Evolutionary conservation across 352 stramenopile genomes (phyloP).

Genomic region (Ochromonadaceae sp.): DNA sequence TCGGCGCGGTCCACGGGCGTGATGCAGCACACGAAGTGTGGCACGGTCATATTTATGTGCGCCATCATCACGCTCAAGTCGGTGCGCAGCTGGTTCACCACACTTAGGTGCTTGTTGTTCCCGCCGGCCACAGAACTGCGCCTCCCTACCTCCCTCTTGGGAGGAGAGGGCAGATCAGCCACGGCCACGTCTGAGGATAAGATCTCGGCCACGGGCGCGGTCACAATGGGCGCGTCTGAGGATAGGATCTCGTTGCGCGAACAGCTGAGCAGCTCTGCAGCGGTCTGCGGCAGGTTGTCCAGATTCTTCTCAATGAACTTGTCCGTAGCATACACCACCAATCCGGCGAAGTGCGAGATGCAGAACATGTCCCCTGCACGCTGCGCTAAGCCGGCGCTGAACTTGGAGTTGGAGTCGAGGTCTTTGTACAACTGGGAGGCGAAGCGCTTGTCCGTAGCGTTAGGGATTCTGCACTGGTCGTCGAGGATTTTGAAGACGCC

Average conservation of each 20-base stretch:
- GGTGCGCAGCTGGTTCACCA: conserved; percentile 40
- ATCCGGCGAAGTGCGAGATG: conserved; percentile 76
- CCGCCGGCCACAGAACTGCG: background rate
- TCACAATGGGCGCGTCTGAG: too few species aligned
- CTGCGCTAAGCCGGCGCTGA: conserved; percentile 70
- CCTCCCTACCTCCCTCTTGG: too few species aligned
- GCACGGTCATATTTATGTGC: conserved; percentile 65
- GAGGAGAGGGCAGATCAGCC: too few species aligned
- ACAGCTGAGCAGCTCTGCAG: background rate
- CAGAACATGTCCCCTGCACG: too few species aligned
- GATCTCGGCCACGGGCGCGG: too few species aligned
- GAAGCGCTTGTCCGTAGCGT: conserved; percentile 69
- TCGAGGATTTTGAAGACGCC: conserved; percentile 78
- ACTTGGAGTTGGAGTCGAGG: conserved; percentile 57
- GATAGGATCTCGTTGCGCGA: too few species aligned
- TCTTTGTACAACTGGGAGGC: conserved; percentile 75
- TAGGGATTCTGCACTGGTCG: conserved; percentile 73
- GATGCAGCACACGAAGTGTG: conserved; percentile 84
- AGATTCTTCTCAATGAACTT: conserved; percentile 90
- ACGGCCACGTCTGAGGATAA: too few species aligned
- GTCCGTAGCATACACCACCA: conserved; percentile 77
- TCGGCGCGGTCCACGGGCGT: too few species aligned
- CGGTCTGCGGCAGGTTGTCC: conserved; percentile 46
- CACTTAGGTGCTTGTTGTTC: conserved; percentile 1
- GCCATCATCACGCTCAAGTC: conserved; percentile 50